Evolutionary conservation across 345 rosid genomes (phyloP).

Genomic region (Combretum micranthum): DNA sequence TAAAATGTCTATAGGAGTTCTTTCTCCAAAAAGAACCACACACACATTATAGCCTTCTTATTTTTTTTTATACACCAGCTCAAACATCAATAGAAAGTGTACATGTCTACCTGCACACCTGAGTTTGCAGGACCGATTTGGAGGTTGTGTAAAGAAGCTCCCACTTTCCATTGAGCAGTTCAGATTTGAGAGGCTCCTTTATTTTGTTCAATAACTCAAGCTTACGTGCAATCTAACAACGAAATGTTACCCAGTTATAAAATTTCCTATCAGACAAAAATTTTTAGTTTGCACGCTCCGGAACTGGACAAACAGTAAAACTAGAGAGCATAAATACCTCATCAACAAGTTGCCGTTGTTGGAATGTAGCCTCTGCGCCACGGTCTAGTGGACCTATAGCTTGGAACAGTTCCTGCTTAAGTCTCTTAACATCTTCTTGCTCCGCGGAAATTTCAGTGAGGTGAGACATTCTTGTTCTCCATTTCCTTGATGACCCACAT

Average conservation of each 20-base stretch:
- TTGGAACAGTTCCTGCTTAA: slow-evolving; percentile 31
- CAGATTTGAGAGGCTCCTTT: slow-evolving; percentile 20
- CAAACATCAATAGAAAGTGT: neutral
- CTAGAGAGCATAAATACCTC: slow-evolving; percentile 14
- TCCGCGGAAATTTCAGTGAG: slow-evolving; percentile 19
- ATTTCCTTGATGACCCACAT: neutral
- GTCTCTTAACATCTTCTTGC: slow-evolving; percentile 14
- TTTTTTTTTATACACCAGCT: too few relatives aligned
- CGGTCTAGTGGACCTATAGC: slow-evolving; percentile 41
- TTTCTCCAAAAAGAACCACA: too few relatives aligned
- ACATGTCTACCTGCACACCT: slow-evolving; percentile 6
- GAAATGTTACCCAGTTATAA: neutral
- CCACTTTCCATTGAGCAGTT: slow-evolving; percentile 29
- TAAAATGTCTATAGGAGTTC: too few relatives aligned
- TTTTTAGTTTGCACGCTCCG: too few relatives aligned
- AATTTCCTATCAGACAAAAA: too few relatives aligned
- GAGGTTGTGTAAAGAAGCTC: slow-evolving; percentile 36
- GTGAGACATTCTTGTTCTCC: slow-evolving; percentile 17
- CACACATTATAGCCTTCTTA: too few relatives aligned
- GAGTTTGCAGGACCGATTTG: slow-evolving; percentile 23
- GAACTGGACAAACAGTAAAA: too few relatives aligned
- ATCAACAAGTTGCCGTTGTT: slow-evolving; percentile 28
- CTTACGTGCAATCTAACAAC: slow-evolving; percentile 16
- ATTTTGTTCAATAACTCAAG: slow-evolving; percentile 15
- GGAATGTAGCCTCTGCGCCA: slow-evolving; percentile 31